Evolutionary conservation across 2,329 filamentous ascomycete genomes (phyloP).

Genomic region (Botrytis porri): DNA sequence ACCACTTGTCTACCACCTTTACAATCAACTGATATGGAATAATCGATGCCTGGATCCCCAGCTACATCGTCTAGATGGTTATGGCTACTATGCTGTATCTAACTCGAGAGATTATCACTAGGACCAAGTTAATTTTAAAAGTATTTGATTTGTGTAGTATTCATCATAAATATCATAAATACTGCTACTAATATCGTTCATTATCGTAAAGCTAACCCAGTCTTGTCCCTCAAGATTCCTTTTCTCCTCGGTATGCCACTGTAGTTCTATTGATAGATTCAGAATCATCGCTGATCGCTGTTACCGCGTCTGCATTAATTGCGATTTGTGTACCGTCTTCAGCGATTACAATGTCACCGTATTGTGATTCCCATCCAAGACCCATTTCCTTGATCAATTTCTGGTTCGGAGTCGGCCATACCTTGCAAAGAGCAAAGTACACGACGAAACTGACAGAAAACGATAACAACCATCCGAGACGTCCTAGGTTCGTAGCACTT

Average conservation of each 20-base stretch:
- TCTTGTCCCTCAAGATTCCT: not conserved
- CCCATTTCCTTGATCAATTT: conserved; percentile 39
- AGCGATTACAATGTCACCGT: conserved; percentile 28
- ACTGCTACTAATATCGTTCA: not conserved
- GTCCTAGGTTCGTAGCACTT: conserved; percentile 37
- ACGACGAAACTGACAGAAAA: conserved; percentile 38
- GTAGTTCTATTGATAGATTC: conserved; percentile 8
- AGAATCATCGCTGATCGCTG: conserved; percentile 16
- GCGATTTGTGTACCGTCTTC: conserved; percentile 32
- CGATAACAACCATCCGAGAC: conserved; percentile 40
- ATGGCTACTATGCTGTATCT: not conserved
- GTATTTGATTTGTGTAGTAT: not conserved
- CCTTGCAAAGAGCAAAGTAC: conserved; percentile 39
- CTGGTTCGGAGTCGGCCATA: conserved; percentile 42
- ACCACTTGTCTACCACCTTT: not conserved
- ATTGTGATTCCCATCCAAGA: conserved; percentile 34
- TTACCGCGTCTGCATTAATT: conserved; percentile 23
- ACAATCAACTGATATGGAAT: not conserved
- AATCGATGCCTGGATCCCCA: not conserved
- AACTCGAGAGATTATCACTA: not conserved
- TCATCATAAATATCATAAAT: not conserved
- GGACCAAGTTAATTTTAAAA: not conserved
- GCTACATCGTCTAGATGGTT: not conserved
- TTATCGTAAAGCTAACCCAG: not conserved
- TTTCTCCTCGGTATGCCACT: conserved; percentile 4